Conservation (phyloP, 2,329 filamentous ascomycete genomes). For the Colletotrichum abscissum region DNA sequence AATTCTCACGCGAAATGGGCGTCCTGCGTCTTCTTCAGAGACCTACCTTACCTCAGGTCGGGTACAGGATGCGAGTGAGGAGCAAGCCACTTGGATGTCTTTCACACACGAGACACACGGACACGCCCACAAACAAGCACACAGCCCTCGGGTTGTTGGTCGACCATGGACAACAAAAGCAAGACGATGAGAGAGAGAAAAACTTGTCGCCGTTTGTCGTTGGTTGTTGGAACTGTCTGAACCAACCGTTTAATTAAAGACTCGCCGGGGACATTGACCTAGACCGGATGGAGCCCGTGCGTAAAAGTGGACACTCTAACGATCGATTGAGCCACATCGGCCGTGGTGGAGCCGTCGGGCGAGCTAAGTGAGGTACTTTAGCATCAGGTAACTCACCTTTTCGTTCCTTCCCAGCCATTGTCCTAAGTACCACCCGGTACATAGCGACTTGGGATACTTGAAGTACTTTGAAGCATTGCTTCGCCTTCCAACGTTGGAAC, state of each 20-base stretch:
- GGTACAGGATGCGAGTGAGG: background rate
- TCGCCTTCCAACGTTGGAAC: background rate
- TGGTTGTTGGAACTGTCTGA: slow-evolving; percentile 29
- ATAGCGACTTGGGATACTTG: background rate
- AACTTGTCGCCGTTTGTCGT: background rate
- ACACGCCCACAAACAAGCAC: background rate
- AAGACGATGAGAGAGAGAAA: background rate
- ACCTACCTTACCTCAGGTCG: background rate
- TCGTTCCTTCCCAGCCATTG: background rate
- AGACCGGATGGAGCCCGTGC: slow-evolving; percentile 28
- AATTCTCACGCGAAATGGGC: background rate
- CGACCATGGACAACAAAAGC: background rate
- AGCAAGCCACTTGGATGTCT: background rate
- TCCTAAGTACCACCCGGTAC: background rate
- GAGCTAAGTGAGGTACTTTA: background rate
- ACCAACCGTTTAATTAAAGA: slow-evolving; percentile 32
- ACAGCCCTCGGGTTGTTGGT: slow-evolving; percentile 1
- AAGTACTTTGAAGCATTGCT: background rate
- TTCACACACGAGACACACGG: background rate
- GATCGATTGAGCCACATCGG: slow-evolving; percentile 31
- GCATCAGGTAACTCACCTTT: background rate
- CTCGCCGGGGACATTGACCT: slow-evolving; percentile 17
- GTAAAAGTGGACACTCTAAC: slow-evolving; percentile 3
- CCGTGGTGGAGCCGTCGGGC: background rate
- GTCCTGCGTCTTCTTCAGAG: background rate